phyloP scores from a whole-genome alignment of 202 grass and related monocot species.

The Carex arenaria region DNA sequence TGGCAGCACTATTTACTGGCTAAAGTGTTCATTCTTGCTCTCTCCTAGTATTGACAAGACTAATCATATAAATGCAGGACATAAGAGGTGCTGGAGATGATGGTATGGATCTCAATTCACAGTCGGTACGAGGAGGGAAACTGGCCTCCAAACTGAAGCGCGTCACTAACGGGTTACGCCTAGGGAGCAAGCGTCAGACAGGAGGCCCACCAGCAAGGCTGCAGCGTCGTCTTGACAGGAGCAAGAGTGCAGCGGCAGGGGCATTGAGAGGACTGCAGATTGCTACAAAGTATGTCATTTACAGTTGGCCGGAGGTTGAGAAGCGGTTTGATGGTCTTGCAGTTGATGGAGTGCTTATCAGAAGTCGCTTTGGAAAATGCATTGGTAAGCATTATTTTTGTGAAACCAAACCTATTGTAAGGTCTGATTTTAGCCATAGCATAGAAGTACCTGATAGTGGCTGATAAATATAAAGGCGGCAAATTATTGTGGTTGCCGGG shows the following conservation, averaged over 20 bases:
- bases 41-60: neutral
- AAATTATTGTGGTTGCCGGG: neutral
- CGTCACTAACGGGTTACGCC: conserved; percentile 49
- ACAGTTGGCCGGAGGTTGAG: conserved; percentile 72
- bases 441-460: neutral
- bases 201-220: conserved; percentile 16
- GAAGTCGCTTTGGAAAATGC: conserved; percentile 82
- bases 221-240: conserved; percentile 55
- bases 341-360: conserved; percentile 65
- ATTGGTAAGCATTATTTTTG: conserved; percentile 53
- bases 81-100: conserved; percentile 36
- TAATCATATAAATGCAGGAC: conserved; percentile 36
- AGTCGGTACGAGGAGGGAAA: conserved; percentile 39
- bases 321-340: conserved; percentile 59
- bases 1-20: neutral
- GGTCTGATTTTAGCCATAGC: neutral
- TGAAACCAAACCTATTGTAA: neutral
- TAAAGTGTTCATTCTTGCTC: neutral
- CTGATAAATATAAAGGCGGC: neutral
- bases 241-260: conserved; percentile 51
- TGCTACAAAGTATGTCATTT: conserved; percentile 59
- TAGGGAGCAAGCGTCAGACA: conserved; percentile 35
- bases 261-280: conserved; percentile 74
- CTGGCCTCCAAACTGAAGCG: conserved; percentile 44
- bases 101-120: conserved; percentile 22